Percentiles rank a stretch among this genome's conserved stretches.
These are phyloP conservation scores for Cystofilobasidium capitatum DNA, from an alignment of 768 basidiomycete species.

Conservation along the genomic window DNA sequence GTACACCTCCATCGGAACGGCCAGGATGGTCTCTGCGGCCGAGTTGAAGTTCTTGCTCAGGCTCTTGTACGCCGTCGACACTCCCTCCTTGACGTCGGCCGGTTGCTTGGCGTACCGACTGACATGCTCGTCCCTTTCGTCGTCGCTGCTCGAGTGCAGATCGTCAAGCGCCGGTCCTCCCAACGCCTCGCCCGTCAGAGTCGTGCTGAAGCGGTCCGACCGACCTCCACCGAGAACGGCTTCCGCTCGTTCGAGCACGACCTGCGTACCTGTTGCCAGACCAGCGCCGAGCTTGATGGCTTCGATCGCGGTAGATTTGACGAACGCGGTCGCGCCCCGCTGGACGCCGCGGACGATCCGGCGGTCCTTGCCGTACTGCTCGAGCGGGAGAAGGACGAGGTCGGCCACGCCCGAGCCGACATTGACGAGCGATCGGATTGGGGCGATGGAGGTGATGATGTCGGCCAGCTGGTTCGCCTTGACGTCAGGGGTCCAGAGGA, in stretches of 20 bases:
- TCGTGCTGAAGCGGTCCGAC: constrained; percentile 49
- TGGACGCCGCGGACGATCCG: constrained; percentile 85
- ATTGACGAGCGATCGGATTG: constrained; percentile 92
- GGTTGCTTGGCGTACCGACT: constrained; percentile 93
- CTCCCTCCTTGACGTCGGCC: constrained; percentile 66
- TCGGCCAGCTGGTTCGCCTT: constrained; percentile 96
- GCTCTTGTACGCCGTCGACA: constrained; percentile 84
- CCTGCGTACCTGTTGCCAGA: constrained; percentile 92
- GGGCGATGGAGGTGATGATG: constrained; percentile 90
- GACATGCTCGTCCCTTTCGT: constrained; percentile 21
- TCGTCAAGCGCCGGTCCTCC: constrained; percentile 31
- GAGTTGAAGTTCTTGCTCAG: constrained; percentile 75
- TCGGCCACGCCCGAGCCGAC: constrained; percentile 96
- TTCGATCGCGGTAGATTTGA: constrained; percentile 89
- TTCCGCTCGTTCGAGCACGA: constrained; percentile 92
- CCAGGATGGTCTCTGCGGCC: constrained; percentile 95
- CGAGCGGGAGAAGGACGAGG: constrained; percentile 85
- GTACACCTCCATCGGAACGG: constrained; percentile 98
- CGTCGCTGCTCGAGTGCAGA: constrained; percentile 22
- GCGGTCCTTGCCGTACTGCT: constrained; percentile 95
- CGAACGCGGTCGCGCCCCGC: constrained; percentile 83
- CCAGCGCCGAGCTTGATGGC: constrained; percentile 88
- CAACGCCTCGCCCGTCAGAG: constrained; percentile 56
- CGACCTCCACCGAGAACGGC: constrained; percentile 61
- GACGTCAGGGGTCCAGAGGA: constrained; percentile 98